Percentiles rank a stretch among this genome's conserved stretches.
These are phyloP conservation scores for Naganishia vaughanmartiniae DNA, from an alignment of 768 basidiomycete genomes.

Conservation along the genomic window DNA sequence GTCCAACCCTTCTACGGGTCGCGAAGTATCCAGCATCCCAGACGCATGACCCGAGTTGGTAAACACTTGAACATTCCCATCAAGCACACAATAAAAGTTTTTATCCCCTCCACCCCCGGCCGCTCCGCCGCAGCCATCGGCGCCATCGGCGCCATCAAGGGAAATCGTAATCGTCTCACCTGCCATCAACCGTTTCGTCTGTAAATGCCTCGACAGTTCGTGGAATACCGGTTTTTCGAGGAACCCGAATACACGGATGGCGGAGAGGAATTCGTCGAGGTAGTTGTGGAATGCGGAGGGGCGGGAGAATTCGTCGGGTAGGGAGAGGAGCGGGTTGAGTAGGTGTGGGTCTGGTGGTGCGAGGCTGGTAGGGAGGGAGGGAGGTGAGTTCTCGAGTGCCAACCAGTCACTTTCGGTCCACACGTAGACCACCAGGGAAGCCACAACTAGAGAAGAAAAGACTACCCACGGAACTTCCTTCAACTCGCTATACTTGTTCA, in stretches of 20 bases:
- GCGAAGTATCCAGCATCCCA: conserved; percentile 63
- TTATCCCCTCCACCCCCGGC: conserved; percentile 54
- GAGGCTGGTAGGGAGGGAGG: conserved; percentile 1
- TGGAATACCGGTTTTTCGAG: conserved; percentile 98
- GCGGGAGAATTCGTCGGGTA: conserved; percentile 55
- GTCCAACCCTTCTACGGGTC: conserved; percentile 15
- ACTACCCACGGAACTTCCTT: conserved; percentile 49
- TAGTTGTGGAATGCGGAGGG: conserved; percentile 85
- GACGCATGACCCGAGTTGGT: conserved; percentile 34
- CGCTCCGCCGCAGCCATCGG: too few species aligned
- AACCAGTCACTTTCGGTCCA: too few species aligned
- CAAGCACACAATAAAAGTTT: conserved; percentile 96
- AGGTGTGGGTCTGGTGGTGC: conserved; percentile 30
- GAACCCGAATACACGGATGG: conserved; percentile 95
- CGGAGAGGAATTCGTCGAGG: conserved; percentile 92
- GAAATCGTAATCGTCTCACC: conserved; percentile 90
- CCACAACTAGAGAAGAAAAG: too few species aligned
- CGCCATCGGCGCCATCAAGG: conserved; percentile 63
- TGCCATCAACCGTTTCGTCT: conserved; percentile 90
- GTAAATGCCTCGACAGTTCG: conserved; percentile 90
- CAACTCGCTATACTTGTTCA: conserved; percentile 54
- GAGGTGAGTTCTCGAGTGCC: not conserved
- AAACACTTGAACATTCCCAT: conserved; percentile 93
- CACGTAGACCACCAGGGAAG: not conserved
- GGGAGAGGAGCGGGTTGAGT: conserved; percentile 29